Percentiles rank a stretch among this genome's conserved stretches.
Conservation (phyloP, 73 alveolate genomes). For the Tetrahymena thermophila region DNA sequence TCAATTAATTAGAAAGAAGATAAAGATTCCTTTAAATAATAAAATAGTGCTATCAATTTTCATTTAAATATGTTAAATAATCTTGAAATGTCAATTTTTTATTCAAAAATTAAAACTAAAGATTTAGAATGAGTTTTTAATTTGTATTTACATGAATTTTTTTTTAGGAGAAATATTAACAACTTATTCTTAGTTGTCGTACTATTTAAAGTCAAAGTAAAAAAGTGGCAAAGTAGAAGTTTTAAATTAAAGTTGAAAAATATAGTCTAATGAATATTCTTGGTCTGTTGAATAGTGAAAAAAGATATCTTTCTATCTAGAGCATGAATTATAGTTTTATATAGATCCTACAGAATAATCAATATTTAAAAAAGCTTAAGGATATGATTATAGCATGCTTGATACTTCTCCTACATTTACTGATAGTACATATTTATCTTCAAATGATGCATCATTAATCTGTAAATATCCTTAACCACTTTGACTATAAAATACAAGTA, state of each 20-base stretch:
- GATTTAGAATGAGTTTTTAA: too few relatives aligned
- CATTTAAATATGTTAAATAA: too few relatives aligned
- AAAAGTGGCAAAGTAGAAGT: not conserved
- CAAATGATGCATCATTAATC: not conserved
- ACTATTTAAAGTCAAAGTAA: not conserved
- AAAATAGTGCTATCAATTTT: too few relatives aligned
- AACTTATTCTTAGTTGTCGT: not conserved
- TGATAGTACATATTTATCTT: not conserved
- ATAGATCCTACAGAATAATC: not conserved
- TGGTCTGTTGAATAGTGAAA: not conserved
- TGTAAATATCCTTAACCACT: not conserved
- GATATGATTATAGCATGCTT: not conserved
- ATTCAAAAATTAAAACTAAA: too few relatives aligned
- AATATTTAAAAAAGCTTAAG: not conserved
- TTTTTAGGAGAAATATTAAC: not conserved
- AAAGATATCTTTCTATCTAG: not conserved
- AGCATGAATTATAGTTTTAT: not conserved
- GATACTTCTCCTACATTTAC: not conserved
- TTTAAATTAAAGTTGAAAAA: not conserved
- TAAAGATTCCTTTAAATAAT: too few relatives aligned
- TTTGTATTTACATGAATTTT: not conserved
- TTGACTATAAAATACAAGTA: not conserved
- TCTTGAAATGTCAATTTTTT: too few relatives aligned
- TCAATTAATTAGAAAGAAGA: too few relatives aligned
- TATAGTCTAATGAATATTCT: not conserved